phyloP scores from a whole-genome alignment of 306 rosid species.

The Quercus cerris region DNA sequence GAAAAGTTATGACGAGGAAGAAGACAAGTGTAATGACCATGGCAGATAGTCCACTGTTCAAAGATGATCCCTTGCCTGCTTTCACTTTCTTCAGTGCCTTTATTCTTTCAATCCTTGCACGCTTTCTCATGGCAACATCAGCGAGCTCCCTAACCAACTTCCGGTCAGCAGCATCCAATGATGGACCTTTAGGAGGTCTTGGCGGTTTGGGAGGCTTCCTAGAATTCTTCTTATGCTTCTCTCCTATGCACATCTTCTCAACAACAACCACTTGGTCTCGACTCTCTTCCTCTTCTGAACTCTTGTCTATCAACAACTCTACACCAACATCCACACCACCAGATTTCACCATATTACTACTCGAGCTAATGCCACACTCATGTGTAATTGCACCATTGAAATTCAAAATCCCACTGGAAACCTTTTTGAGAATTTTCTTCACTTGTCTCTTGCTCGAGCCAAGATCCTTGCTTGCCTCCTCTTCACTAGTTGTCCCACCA shows the following conservation, averaged over 20 bases:
- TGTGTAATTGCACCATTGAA: slow-evolving; percentile 40
- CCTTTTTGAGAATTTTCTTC: slow-evolving; percentile 33
- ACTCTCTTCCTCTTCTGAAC: slow-evolving; percentile 24
- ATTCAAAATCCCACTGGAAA: slow-evolving; percentile 42
- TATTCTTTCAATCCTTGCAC: slow-evolving; percentile 56
- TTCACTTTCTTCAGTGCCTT: slow-evolving; percentile 53
- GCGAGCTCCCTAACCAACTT: slow-evolving; percentile 58
- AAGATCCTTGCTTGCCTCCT: slow-evolving; percentile 46
- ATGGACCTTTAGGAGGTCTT: slow-evolving; percentile 69
- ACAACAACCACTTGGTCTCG: slow-evolving; percentile 11
- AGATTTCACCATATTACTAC: slow-evolving; percentile 36
- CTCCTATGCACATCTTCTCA: slow-evolving; percentile 18
- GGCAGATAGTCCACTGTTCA: slow-evolving; percentile 49
- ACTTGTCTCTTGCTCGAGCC: slow-evolving; percentile 31
- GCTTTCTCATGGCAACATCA: slow-evolving; percentile 61
- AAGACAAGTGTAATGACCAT: slow-evolving; percentile 56
- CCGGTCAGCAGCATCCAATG: slow-evolving; percentile 61
- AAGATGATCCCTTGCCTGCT: slow-evolving; percentile 42
- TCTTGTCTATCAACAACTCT: slow-evolving; percentile 36
- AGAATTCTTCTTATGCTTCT: slow-evolving; percentile 26
- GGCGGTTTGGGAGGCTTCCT: slow-evolving; percentile 70
- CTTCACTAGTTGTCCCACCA: slow-evolving; percentile 57
- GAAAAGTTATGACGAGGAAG: slow-evolving; percentile 51
- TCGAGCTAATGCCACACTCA: slow-evolving; percentile 39
- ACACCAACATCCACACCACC: slow-evolving; percentile 27